Percentiles rank a stretch among this genome's conserved stretches.
phyloP scores from a whole-genome alignment of 495 filamentous ascomycete genomes.

The Neurospora sp. region DNA sequence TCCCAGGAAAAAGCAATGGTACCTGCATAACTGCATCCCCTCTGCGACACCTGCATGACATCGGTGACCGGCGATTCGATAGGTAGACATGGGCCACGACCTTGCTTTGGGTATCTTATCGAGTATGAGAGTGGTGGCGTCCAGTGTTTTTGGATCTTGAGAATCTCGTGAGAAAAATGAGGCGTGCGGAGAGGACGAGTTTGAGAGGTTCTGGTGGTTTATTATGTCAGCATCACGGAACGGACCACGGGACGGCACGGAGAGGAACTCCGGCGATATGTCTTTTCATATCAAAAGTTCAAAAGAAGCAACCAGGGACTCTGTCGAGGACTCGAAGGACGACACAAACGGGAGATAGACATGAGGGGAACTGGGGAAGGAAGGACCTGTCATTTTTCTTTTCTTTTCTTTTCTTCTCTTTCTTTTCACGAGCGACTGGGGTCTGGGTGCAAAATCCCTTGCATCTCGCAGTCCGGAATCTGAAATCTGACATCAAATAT shows the following conservation, averaged over 20 bases:
- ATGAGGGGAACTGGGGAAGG: neutral
- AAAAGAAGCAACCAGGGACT: neutral
- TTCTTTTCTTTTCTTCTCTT: neutral
- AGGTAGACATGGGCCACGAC: neutral
- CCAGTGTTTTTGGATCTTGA: neutral
- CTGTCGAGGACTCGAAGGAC: neutral
- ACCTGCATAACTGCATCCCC: neutral
- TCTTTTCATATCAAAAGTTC: neutral
- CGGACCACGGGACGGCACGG: neutral
- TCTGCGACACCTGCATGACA: neutral
- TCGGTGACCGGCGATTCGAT: neutral
- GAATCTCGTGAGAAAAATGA: neutral
- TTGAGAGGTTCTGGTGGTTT: neutral
- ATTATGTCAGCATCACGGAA: neutral
- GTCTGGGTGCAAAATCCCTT: neutral
- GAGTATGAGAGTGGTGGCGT: neutral
- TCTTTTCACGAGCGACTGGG: neutral
- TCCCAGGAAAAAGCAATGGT: neutral
- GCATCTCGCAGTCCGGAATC: neutral
- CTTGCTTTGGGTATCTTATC: neutral
- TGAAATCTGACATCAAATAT: neutral
- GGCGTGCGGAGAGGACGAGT: neutral
- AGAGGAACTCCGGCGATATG: neutral
- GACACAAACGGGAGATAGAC: neutral
- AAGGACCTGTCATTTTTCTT: neutral